A percentile compares a stretch with the other conserved stretches of the same genome.
Conservation (phyloP, 192 early-diverging fungal genomes). For the Fimicolochytrium jonesii region DNA sequence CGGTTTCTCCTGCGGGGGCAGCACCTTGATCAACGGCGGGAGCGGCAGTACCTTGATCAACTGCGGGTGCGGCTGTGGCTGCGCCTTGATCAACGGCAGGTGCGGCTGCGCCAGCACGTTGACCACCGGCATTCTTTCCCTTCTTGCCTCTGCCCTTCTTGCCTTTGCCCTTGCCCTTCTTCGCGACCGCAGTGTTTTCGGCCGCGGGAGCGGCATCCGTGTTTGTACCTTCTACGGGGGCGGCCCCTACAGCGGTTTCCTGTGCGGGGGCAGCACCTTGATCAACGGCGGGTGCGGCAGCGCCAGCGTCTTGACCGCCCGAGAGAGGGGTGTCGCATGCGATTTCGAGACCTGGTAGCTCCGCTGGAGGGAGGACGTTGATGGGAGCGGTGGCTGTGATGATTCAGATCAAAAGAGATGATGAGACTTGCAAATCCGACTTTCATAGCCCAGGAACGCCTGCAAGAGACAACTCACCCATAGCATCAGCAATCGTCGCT, state of each 20-base stretch:
- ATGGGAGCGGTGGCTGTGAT: conserved; percentile 7
- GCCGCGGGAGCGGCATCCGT: not conserved
- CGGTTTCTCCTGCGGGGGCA: too few species aligned
- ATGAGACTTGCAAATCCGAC: too few species aligned
- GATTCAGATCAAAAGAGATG: too few species aligned
- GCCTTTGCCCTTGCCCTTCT: not conserved
- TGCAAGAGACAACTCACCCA: too few species aligned
- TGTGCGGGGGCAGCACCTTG: not conserved
- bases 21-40: not conserved
- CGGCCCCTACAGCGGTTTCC: too few species aligned
- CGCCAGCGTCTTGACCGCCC: not conserved
- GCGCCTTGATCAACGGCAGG: not conserved
- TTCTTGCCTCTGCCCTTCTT: not conserved
- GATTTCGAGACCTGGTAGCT: conserved; percentile 9
- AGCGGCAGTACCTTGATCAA: not conserved
- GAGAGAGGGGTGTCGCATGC: not conserved
- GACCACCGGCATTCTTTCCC: not conserved
- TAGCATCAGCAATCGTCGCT: not conserved
- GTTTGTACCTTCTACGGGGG: not conserved
- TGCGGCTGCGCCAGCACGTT: not conserved
- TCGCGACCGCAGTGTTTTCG: not conserved
- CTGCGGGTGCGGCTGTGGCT: not conserved
- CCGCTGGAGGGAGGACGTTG: conserved; percentile 10
- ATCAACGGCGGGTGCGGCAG: not conserved
- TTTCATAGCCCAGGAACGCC: too few species aligned